These are phyloP conservation scores for Pichia occidentalis DNA, from an alignment of 805 yeast species.

Conservation along the genomic window DNA sequence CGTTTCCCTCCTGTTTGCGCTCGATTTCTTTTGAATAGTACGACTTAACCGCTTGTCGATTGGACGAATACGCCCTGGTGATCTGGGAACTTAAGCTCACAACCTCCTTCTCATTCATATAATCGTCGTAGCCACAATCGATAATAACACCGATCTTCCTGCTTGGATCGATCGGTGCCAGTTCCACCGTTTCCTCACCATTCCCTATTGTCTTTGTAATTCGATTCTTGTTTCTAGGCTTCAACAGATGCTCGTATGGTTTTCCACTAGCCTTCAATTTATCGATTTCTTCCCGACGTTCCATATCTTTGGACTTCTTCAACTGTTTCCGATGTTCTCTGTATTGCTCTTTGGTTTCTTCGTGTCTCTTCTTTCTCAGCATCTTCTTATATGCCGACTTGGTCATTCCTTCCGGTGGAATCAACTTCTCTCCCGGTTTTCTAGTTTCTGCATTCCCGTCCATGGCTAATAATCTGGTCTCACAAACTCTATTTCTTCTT, in stretches of 20 bases:
- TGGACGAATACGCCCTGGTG: conserved; percentile 74
- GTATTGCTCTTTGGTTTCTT: conserved; percentile 56
- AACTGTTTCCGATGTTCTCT: conserved; percentile 47
- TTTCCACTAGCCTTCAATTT: conserved; percentile 36
- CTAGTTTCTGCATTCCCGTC: conserved; percentile 9
- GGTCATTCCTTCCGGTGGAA: conserved; percentile 80
- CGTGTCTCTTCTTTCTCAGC: conserved; percentile 49
- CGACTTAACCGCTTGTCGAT: conserved; percentile 43
- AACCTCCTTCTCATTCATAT: conserved; percentile 71
- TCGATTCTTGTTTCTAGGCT: conserved; percentile 27
- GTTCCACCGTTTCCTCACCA: conserved; percentile 43
- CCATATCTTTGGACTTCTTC: conserved; percentile 37
- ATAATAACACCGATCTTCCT: conserved; percentile 42
- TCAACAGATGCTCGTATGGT: conserved; percentile 30
- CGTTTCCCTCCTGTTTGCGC: background rate
- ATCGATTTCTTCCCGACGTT: conserved; percentile 26
- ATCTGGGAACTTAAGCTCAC: conserved; percentile 74
- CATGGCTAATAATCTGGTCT: no score
- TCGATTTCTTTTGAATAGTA: conserved; percentile 19
- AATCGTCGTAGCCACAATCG: conserved; percentile 87
- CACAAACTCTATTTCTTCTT: conserved; percentile 1
- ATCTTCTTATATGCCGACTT: conserved; percentile 77
- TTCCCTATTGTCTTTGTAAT: conserved; percentile 26
- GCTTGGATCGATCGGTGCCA: conserved; percentile 18
- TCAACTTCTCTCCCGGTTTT: conserved; percentile 15